phyloP scores from a whole-genome alignment of 306 rosid genomes.

The Cotoneaster glaucophyllus region DNA sequence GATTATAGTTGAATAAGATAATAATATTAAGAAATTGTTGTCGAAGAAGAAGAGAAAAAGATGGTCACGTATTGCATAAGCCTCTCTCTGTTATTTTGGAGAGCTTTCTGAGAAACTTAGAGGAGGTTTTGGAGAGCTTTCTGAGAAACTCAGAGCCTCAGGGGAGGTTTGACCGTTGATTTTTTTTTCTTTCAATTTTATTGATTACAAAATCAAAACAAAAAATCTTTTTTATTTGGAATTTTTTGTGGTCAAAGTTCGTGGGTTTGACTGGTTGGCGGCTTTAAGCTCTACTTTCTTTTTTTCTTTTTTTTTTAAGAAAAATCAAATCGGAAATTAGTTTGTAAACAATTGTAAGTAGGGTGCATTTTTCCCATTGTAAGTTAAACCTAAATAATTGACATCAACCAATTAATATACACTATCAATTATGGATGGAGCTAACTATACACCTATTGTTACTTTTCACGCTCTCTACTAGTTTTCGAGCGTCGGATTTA shows the following conservation, averaged over 20 bases:
- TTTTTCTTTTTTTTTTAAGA: not conserved
- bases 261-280: constrained; percentile 79
- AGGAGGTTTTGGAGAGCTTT: constrained; percentile 37
- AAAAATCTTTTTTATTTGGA: not conserved
- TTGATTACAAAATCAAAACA: not conserved
- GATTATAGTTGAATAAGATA: not conserved
- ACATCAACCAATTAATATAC: not conserved
- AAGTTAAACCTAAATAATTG: not conserved
- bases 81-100: not conserved
- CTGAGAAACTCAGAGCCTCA: constrained; percentile 43
- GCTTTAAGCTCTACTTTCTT: constrained; percentile 12
- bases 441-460: too few relatives aligned
- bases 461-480: fast-evolving
- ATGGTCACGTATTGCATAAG: constrained; percentile 39
- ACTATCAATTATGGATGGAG: not conserved
- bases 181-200: not conserved
- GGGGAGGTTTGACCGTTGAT: constrained; percentile 50
- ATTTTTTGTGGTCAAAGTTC: constrained; percentile 42
- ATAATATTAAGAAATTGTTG: not conserved
- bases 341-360: not conserved
- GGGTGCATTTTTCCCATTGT: not conserved
- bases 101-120: constrained; percentile 44
- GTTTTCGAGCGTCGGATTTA: too few relatives aligned
- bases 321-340: not conserved
- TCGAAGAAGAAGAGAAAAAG: constrained; percentile 7